These are phyloP conservation scores for Penicillium desertorum DNA, from an alignment of 495 filamentous ascomycete genomes.

Conservation along the genomic window DNA sequence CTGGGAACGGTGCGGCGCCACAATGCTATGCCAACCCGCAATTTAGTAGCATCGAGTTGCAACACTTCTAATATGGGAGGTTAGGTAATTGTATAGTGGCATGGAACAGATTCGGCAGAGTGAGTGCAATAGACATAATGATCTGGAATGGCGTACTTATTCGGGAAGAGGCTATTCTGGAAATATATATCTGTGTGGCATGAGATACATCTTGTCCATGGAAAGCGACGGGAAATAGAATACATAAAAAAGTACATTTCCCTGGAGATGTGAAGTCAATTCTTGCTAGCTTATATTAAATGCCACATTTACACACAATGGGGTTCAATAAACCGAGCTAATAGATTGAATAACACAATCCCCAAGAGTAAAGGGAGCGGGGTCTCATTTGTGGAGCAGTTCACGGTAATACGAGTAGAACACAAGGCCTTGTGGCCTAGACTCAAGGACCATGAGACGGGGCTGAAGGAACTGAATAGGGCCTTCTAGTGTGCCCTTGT, in stretches of 20 bases:
- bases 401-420: not conserved
- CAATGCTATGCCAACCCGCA: no score
- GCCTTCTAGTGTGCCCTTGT: not conserved
- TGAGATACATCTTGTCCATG: not conserved
- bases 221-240: not conserved
- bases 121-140: not conserved
- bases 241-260: not conserved
- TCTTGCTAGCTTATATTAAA: not conserved
- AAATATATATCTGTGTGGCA: not conserved
- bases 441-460: not conserved
- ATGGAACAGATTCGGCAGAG: not conserved
- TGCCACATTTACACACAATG: not conserved
- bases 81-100: not conserved
- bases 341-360: not conserved
- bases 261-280: not conserved
- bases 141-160: not conserved
- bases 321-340: not conserved
- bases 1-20: not conserved
- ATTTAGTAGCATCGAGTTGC: no score
- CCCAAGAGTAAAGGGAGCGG: conserved; percentile 1
- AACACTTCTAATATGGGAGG: not conserved
- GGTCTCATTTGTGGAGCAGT: not conserved
- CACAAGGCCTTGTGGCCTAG: not conserved
- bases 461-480: no score
- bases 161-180: not conserved